These are phyloP conservation scores for Tarenaya hassleriana DNA, from an alignment of 345 rosid genomes.

Conservation along the genomic window DNA sequence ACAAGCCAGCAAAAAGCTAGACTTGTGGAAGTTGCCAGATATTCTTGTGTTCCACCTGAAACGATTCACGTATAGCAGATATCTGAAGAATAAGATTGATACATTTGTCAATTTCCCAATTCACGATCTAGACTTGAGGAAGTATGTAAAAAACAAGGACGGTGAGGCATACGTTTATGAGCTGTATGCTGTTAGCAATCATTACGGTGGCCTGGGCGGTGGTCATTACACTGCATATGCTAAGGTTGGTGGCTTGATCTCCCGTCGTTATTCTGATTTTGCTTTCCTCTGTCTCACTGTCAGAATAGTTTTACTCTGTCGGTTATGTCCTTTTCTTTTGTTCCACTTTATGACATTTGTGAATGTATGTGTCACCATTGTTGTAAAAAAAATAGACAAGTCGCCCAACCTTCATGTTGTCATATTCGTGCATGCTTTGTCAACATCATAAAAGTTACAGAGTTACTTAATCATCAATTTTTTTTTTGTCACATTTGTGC, in stretches of 20 bases:
- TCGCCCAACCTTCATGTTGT: too few species aligned
- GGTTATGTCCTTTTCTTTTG: not conserved
- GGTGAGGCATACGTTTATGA: constrained; percentile 62
- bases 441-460: too few species aligned
- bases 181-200: constrained; percentile 88
- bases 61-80: constrained; percentile 89
- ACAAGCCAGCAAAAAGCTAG: constrained; percentile 91
- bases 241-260: constrained; percentile 45
- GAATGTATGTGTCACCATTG: too few species aligned
- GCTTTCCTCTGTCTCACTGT: not conserved
- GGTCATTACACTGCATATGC: constrained; percentile 98
- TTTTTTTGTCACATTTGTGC: not conserved
- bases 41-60: constrained; percentile 89
- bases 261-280: not conserved
- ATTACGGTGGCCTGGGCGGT: constrained; percentile 95
- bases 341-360: too few species aligned
- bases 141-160: constrained; percentile 57
- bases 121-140: constrained; percentile 78
- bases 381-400: not conserved
- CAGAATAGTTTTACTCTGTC: not conserved
- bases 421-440: too few species aligned
- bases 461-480: too few species aligned
- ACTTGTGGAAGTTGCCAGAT: constrained; percentile 91
- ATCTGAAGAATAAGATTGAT: constrained; percentile 84
- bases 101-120: constrained; percentile 84